Conservation (phyloP, 1,139 yeast species). For the Taphrina pruni region DNA sequence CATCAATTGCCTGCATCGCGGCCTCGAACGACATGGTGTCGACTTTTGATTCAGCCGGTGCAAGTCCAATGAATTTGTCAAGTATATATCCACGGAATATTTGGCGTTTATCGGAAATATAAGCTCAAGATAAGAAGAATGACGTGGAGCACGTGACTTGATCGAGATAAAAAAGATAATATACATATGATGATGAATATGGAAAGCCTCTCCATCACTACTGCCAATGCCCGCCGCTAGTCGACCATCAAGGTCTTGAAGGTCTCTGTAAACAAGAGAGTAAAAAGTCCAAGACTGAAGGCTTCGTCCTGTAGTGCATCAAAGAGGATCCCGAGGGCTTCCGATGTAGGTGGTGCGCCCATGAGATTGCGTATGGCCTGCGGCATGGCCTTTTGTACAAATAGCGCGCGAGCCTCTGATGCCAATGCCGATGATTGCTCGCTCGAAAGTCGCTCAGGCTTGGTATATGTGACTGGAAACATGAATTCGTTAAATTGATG, state of each 20-base stretch:
- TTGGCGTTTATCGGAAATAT: not conserved
- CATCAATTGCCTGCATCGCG: constrained; percentile 33
- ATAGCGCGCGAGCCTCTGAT: constrained; percentile 14
- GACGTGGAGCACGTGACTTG: constrained; percentile 1
- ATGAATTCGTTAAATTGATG: constrained; percentile 17
- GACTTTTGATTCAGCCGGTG: too few relatives aligned
- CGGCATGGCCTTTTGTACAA: constrained; percentile 31
- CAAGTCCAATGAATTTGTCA: not conserved
- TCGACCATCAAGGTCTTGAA: constrained; percentile 17
- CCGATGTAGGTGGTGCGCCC: constrained; percentile 35
- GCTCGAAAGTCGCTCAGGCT: constrained; percentile 5
- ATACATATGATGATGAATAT: not conserved
- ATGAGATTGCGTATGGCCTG: constrained; percentile 31
- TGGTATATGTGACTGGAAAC: constrained; percentile 16
- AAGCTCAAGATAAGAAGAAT: constrained; percentile 16
- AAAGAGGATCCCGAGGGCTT: constrained; percentile 28
- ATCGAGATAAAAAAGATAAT: too few relatives aligned
- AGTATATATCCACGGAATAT: too few relatives aligned
- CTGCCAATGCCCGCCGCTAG: not conserved
- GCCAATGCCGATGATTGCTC: constrained; percentile 22
- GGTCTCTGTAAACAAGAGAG: constrained; percentile 17
- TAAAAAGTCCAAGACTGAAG: constrained; percentile 22
- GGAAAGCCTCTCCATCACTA: too few relatives aligned
- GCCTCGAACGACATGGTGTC: constrained; percentile 20
- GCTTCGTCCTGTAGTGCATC: constrained; percentile 32